Evolutionary conservation across 129 eudicot genomes (phyloP).

Genomic region (Flaveria robusta): DNA sequence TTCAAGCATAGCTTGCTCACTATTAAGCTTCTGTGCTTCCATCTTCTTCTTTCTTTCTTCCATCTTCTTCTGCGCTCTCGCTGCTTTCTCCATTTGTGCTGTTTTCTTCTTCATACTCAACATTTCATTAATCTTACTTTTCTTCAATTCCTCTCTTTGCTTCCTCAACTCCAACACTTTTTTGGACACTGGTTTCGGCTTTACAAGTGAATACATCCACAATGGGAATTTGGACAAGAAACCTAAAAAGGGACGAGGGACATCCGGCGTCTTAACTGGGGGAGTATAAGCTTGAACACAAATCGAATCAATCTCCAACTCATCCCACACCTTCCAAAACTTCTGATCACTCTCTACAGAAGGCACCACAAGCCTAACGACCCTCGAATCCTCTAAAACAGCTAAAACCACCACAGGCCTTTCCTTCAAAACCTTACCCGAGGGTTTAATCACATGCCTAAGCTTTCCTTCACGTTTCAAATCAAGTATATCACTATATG

Average conservation of each 20-base stretch:
- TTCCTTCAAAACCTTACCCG: constrained; percentile 50
- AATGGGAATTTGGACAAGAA: constrained; percentile 44
- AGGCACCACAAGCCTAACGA: constrained; percentile 81
- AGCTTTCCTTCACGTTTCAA: constrained; percentile 66
- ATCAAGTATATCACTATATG: constrained; percentile 60
- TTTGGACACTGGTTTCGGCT: constrained; percentile 65
- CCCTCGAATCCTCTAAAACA: constrained; percentile 82
- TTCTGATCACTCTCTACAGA: constrained; percentile 47
- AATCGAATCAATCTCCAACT: constrained; percentile 54
- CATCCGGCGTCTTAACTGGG: constrained; percentile 60
- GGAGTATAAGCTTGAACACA: constrained; percentile 88
- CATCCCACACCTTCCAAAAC: constrained; percentile 86
- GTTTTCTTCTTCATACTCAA: constrained; percentile 39
- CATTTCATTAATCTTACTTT: constrained; percentile 49
- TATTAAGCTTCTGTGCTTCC: constrained; percentile 51
- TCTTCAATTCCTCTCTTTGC: constrained; percentile 58
- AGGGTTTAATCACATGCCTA: constrained; percentile 63
- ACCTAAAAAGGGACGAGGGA: constrained; percentile 61
- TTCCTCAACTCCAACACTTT: constrained; percentile 74
- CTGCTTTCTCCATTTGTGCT: constrained; percentile 55
- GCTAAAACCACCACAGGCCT: constrained; percentile 64
- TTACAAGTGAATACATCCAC: constrained; percentile 51
- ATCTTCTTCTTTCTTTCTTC: constrained; percentile 58
- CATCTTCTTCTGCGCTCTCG: constrained; percentile 50
- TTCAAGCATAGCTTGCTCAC: constrained; percentile 41